phyloP scores from a whole-genome alignment of 1,139 yeast genomes.

The Yamadazyma spencermartinsiae region DNA sequence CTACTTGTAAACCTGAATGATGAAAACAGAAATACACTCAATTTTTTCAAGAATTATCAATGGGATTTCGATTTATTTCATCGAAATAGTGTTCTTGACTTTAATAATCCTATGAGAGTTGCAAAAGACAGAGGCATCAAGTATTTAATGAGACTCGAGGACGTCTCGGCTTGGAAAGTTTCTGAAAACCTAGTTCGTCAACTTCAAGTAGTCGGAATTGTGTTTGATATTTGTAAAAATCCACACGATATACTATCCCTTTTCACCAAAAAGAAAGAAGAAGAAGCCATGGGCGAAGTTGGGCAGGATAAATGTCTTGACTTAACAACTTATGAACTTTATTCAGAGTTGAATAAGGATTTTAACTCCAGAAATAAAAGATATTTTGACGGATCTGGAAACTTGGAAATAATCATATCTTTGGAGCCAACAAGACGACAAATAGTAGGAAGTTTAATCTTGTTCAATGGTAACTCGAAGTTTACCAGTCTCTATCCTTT shows the following conservation, averaged over 20 bases:
- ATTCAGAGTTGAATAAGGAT: constrained; percentile 1
- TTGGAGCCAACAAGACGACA: background rate
- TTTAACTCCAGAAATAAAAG: background rate
- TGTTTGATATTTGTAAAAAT: constrained; percentile 1
- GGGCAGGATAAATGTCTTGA: background rate
- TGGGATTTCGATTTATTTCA: constrained; percentile 1
- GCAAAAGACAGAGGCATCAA: background rate
- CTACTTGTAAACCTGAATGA: background rate
- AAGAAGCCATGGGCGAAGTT: background rate
- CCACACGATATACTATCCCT: background rate
- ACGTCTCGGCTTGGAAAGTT: background rate
- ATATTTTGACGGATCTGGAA: background rate
- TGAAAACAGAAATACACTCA: background rate
- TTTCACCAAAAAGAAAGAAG: background rate
- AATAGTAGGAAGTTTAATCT: constrained; percentile 1
- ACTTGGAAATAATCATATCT: background rate
- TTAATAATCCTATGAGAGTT: background rate
- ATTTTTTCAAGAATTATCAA: constrained; percentile 1
- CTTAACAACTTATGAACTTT: constrained; percentile 1
- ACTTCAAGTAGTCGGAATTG: constrained; percentile 1
- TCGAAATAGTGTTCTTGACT: background rate
- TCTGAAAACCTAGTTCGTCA: constrained; percentile 1
- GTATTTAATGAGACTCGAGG: background rate
- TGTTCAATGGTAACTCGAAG: background rate
- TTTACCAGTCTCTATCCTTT: background rate